These are phyloP conservation scores for Bipolaris zeicola DNA, from an alignment of 2,329 filamentous ascomycete genomes.

Conservation along the genomic window DNA sequence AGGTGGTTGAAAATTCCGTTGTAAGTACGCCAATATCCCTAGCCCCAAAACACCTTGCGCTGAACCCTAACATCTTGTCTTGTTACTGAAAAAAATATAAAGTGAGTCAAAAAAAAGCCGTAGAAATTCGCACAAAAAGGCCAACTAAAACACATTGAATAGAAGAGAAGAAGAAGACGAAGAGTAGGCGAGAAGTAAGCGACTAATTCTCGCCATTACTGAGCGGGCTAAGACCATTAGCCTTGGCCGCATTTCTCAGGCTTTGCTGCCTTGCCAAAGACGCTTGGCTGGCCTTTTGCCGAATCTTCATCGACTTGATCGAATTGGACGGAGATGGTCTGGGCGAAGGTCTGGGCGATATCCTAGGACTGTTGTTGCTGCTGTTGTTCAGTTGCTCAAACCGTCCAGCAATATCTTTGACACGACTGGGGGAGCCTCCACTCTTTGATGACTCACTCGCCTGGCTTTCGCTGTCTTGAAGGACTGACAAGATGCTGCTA, in stretches of 20 bases:
- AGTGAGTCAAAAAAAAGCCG: too few relatives aligned
- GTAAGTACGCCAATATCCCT: too few relatives aligned
- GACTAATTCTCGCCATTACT: background rate
- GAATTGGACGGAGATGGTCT: slow-evolving; percentile 26
- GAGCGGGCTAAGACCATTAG: slow-evolving; percentile 2
- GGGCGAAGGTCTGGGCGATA: slow-evolving; percentile 18
- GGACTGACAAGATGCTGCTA: slow-evolving; percentile 34
- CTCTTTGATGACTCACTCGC: background rate
- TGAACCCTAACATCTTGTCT: too few relatives aligned
- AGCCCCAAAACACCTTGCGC: too few relatives aligned
- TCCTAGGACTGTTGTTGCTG: background rate
- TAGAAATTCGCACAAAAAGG: too few relatives aligned
- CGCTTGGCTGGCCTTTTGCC: slow-evolving; percentile 22
- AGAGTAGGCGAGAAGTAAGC: background rate
- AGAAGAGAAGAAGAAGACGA: background rate
- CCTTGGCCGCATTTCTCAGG: slow-evolving; percentile 1
- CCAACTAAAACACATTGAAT: too few relatives aligned
- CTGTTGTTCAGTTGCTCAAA: slow-evolving; percentile 35
- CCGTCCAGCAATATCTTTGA: slow-evolving; percentile 38
- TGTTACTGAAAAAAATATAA: too few relatives aligned
- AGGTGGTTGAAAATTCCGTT: too few relatives aligned
- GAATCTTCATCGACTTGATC: slow-evolving; percentile 36
- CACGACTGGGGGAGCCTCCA: slow-evolving; percentile 25
- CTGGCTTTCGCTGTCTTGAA: slow-evolving; percentile 15
- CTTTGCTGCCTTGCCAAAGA: slow-evolving; percentile 17